Percentiles rank a stretch among this genome's conserved stretches.
These are phyloP conservation scores for Zostera marina DNA, from an alignment of 116 monocot genomes.

Conservation along the genomic window DNA sequence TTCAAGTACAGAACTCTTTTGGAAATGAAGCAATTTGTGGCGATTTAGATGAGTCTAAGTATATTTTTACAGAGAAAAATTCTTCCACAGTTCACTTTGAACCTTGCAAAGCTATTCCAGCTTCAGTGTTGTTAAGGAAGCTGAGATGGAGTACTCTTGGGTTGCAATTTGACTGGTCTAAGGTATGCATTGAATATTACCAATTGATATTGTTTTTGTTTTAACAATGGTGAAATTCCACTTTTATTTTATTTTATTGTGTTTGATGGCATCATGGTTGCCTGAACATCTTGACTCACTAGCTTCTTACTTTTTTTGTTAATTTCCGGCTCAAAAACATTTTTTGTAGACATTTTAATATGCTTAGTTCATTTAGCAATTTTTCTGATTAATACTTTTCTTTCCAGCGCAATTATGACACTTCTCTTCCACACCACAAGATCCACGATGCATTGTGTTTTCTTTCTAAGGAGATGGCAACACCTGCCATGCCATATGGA, in stretches of 20 bases:
- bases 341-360: neutral
- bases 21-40: conserved; percentile 9
- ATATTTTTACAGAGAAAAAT: conserved; percentile 26
- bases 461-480: conserved; percentile 80
- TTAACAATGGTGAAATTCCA: neutral
- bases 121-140: conserved; percentile 49
- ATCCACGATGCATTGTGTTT: conserved; percentile 55
- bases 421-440: conserved; percentile 68
- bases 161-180: conserved; percentile 95
- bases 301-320: neutral
- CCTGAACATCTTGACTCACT: neutral
- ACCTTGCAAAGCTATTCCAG: conserved; percentile 26
- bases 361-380: neutral
- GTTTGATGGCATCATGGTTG: neutral
- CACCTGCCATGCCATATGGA: conserved; percentile 58
- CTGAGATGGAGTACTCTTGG: conserved; percentile 97
- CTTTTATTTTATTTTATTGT: too few species aligned
- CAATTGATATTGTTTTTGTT: neutral
- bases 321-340: neutral
- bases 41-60: conserved; percentile 14
- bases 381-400: neutral
- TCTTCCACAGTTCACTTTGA: neutral
- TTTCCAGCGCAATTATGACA: conserved; percentile 73
- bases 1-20: conserved; percentile 14
- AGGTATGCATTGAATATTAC: conserved; percentile 23